Evolutionary conservation across 805 yeast species (phyloP).

Genomic region (Candida namnaoensis): DNA sequence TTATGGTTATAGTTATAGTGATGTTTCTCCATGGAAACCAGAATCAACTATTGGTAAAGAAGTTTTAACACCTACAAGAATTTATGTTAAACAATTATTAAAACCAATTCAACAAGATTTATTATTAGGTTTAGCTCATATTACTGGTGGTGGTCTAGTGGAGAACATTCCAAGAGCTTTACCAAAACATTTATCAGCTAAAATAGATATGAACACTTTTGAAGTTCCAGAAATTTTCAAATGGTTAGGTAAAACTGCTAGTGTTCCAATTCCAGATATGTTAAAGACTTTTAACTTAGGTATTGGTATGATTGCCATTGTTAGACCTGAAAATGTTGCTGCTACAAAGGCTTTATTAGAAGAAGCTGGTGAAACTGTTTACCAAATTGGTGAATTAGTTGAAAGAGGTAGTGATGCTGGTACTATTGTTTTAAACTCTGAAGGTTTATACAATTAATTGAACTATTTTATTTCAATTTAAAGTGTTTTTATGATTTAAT

Average conservation of each 20-base stretch:
- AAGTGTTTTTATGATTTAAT: no score
- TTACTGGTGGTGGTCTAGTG: slow-evolving; percentile 96
- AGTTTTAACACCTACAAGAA: slow-evolving; percentile 81
- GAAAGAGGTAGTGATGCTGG: slow-evolving; percentile 35
- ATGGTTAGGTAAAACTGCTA: slow-evolving; percentile 90
- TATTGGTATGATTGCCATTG: slow-evolving; percentile 92
- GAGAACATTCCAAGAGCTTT: slow-evolving; percentile 95
- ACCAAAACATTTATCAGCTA: slow-evolving; percentile 73
- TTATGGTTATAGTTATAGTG: slow-evolving; percentile 61
- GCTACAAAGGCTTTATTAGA: slow-evolving; percentile 43
- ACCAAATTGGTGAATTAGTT: slow-evolving; percentile 53
- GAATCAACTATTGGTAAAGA: slow-evolving; percentile 75
- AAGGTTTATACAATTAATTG: slow-evolving; percentile 14
- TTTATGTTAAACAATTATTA: slow-evolving; percentile 86
- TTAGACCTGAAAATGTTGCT: slow-evolving; percentile 56
- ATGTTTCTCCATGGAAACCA: slow-evolving; percentile 79
- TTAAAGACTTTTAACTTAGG: slow-evolving; percentile 93
- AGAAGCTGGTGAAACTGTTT: slow-evolving; percentile 68
- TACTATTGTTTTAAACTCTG: slow-evolving; percentile 41
- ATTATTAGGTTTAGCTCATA: slow-evolving; percentile 86
- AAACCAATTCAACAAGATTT: slow-evolving; percentile 61
- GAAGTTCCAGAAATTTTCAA: slow-evolving; percentile 81
- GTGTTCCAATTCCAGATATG: slow-evolving; percentile 78
- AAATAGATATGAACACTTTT: slow-evolving; percentile 74
- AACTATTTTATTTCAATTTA: no score